Evolutionary conservation across 495 filamentous ascomycete genomes (phyloP).

Genomic region (Trichodelitschia bisporula): DNA sequence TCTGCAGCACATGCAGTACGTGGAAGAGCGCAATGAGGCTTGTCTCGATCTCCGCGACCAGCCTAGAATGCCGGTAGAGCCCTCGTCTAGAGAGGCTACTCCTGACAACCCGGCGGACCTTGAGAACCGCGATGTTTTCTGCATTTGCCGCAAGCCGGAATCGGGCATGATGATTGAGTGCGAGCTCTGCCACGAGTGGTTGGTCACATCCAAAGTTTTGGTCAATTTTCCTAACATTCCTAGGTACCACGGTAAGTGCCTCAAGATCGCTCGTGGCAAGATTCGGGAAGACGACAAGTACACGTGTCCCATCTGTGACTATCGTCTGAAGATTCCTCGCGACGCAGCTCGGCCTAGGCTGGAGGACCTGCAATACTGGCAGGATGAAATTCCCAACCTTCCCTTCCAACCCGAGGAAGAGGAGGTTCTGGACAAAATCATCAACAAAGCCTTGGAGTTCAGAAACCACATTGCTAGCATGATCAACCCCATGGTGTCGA

Average conservation of each 20-base stretch:
- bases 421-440: conserved; percentile 56
- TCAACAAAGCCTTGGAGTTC: conserved; percentile 63
- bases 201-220: conserved; percentile 10
- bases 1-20: conserved; percentile 80
- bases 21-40: conserved; percentile 60
- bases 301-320: conserved; percentile 95
- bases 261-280: conserved; percentile 94
- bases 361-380: conserved; percentile 75
- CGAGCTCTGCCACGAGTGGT: conserved; percentile 95
- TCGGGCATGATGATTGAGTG: conserved; percentile 99
- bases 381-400: conserved; percentile 53
- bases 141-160: conserved; percentile 80
- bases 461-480: conserved; percentile 55
- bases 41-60: conserved; percentile 89
- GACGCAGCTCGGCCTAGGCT: conserved; percentile 91
- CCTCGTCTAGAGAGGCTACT: conserved; percentile 62
- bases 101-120: conserved; percentile 32
- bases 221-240: conserved; percentile 1
- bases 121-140: conserved; percentile 60
- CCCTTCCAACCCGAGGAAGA: conserved; percentile 97
- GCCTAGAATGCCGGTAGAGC: conserved; percentile 75
- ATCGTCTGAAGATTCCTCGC: conserved; percentile 92
- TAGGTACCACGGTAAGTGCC: conserved; percentile 93
- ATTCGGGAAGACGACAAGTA: conserved; percentile 97
- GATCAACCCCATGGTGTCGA: conserved; percentile 58